Conservation (phyloP, 2,329 filamentous ascomycete species). For the Ascomycota sp. region DNA sequence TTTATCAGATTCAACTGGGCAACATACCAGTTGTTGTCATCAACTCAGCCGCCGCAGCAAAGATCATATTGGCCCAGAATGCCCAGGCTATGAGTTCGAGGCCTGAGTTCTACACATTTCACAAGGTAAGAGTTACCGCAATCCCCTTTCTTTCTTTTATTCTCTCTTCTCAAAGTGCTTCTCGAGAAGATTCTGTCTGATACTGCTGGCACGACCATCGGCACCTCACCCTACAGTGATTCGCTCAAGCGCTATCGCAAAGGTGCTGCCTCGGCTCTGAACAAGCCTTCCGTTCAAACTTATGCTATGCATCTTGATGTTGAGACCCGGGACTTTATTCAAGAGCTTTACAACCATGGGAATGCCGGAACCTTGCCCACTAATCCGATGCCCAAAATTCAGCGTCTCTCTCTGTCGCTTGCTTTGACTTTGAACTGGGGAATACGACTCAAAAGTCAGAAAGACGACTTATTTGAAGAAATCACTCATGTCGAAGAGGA, state of each 20-base stretch:
- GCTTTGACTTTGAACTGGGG: slow-evolving; percentile 48
- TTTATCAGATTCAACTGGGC: slow-evolving; percentile 37
- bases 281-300: slow-evolving; percentile 40
- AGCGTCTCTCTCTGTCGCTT: slow-evolving; percentile 40
- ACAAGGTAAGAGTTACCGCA: slow-evolving; percentile 20
- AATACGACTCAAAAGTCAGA: slow-evolving; percentile 32
- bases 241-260: slow-evolving; percentile 43
- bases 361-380: slow-evolving; percentile 30
- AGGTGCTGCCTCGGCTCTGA: slow-evolving; percentile 43
- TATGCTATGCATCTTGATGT: slow-evolving; percentile 42
- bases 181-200: slow-evolving; percentile 33
- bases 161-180: not conserved
- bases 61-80: slow-evolving; percentile 28
- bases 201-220: slow-evolving; percentile 46
- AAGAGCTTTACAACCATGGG: slow-evolving; percentile 38
- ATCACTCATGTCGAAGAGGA: slow-evolving; percentile 43
- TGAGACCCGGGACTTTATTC: slow-evolving; percentile 41
- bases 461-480: slow-evolving; percentile 39
- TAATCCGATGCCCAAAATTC: slow-evolving; percentile 49
- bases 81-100: slow-evolving; percentile 32
- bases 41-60: slow-evolving; percentile 30
- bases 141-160: not conserved
- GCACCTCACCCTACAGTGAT: slow-evolving; percentile 45
- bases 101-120: slow-evolving; percentile 38
- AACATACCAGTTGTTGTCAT: slow-evolving; percentile 35